phyloP scores from a whole-genome alignment of 768 basidiomycete genomes.

The Mrakia frigida region DNA sequence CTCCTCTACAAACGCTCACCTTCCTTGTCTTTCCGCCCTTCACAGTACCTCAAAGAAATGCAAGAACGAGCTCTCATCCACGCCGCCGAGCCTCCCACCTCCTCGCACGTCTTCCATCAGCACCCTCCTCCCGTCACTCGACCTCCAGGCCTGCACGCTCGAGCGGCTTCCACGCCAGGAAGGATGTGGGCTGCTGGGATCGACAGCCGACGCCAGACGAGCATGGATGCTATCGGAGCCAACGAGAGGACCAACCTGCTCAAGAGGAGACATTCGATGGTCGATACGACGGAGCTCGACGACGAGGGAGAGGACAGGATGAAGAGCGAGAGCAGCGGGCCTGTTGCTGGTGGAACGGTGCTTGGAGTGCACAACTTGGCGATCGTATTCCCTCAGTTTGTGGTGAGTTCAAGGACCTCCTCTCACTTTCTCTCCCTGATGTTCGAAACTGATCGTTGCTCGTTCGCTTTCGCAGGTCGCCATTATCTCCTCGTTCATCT shows the following conservation, averaged over 20 bases:
- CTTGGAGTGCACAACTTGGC: slow-evolving; percentile 93
- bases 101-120: slow-evolving; percentile 51
- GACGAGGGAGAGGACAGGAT: slow-evolving; percentile 38
- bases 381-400: slow-evolving; percentile 89
- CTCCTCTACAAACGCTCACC: too few relatives aligned
- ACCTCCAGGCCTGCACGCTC: slow-evolving; percentile 47
- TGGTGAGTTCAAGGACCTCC: slow-evolving; percentile 45
- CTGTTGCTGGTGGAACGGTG: slow-evolving; percentile 77
- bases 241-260: slow-evolving; percentile 43
- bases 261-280: slow-evolving; percentile 45
- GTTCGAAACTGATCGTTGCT: background rate
- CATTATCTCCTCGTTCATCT: slow-evolving; percentile 77
- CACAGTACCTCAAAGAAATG: slow-evolving; percentile 69
- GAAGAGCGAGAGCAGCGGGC: slow-evolving; percentile 42
- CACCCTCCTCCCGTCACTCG: slow-evolving; percentile 35
- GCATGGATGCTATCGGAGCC: slow-evolving; percentile 29
- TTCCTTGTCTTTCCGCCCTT: background rate
- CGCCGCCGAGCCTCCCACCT: slow-evolving; percentile 12
- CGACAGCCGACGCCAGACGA: slow-evolving; percentile 38
- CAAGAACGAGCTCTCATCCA: slow-evolving; percentile 42
- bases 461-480: slow-evolving; percentile 58
- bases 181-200: slow-evolving; percentile 38
- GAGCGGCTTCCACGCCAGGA: slow-evolving; percentile 24
- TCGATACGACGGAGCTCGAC: slow-evolving; percentile 46
- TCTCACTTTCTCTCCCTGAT: too few relatives aligned